These are phyloP conservation scores for Chlorella sp. DNA, from an alignment of 139 green algal genomes.

Conservation along the genomic window DNA sequence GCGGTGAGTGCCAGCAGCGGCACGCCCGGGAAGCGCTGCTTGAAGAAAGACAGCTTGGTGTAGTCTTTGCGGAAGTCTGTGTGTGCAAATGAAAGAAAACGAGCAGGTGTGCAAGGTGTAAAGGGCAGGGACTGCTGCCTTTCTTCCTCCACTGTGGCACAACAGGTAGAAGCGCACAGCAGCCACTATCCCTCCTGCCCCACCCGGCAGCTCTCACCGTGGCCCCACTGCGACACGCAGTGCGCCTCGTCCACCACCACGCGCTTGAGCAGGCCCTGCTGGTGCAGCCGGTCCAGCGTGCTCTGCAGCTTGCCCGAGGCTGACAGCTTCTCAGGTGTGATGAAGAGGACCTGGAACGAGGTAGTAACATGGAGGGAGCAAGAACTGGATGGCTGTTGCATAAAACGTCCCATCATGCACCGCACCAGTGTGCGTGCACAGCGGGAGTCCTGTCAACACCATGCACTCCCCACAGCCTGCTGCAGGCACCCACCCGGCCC, in stretches of 20 bases:
- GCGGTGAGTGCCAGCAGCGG: slow-evolving; percentile 90
- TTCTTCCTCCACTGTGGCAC: too few relatives aligned
- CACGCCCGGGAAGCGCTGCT: slow-evolving; percentile 73
- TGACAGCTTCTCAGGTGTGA: slow-evolving; percentile 90
- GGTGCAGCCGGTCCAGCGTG: slow-evolving; percentile 72
- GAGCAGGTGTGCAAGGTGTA: too few relatives aligned
- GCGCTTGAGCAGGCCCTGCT: slow-evolving; percentile 59
- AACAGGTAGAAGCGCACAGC: too few relatives aligned
- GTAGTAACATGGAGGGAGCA: background rate
- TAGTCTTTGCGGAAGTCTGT: slow-evolving; percentile 96
- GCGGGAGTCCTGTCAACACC: background rate
- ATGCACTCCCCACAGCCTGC: too few relatives aligned
- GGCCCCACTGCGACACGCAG: slow-evolving; percentile 95
- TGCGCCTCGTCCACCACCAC: slow-evolving; percentile 97
- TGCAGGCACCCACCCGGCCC: too few relatives aligned
- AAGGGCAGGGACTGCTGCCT: too few relatives aligned
- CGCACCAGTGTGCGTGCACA: background rate
- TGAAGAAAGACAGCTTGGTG: slow-evolving; percentile 83
- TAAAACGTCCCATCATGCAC: background rate
- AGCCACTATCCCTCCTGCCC: too few relatives aligned
- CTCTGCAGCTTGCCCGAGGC: slow-evolving; percentile 70
- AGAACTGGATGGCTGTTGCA: background rate
- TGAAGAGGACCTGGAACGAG: slow-evolving; percentile 84
- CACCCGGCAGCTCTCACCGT: slow-evolving; percentile 46
- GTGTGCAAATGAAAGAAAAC: too few relatives aligned